phyloP scores from a whole-genome alignment of 2,329 filamentous ascomycete genomes.

The Talaromyces sp. region DNA sequence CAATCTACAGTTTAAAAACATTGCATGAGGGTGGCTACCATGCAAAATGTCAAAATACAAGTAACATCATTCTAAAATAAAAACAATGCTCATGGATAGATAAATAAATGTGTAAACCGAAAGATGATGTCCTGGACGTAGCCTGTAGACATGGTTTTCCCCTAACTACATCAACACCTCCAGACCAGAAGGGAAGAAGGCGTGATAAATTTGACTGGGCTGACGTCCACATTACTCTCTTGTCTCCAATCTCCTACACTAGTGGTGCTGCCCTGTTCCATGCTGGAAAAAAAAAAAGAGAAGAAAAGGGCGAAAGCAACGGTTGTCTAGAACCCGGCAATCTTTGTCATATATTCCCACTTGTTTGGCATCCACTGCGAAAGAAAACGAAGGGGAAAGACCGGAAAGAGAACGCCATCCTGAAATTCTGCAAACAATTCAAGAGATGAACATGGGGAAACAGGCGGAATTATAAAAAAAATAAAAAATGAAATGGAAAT shows the following conservation, averaged over 20 bases:
- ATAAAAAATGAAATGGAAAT: constrained; percentile 4
- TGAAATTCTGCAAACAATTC: constrained; percentile 35
- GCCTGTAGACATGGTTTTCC: background rate
- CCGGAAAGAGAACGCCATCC: constrained; percentile 43
- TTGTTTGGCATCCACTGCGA: constrained; percentile 6
- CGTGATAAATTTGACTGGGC: background rate
- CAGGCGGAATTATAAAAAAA: constrained; percentile 16
- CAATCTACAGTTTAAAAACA: background rate
- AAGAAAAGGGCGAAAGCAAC: background rate
- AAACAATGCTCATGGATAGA: background rate
- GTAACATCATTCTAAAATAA: background rate
- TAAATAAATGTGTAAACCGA: background rate
- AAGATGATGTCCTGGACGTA: background rate
- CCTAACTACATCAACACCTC: background rate
- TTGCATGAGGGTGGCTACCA: background rate
- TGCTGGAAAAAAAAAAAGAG: background rate
- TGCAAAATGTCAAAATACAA: background rate
- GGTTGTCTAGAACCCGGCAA: background rate
- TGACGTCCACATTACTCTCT: background rate
- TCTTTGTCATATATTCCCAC: background rate
- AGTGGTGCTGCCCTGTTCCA: background rate
- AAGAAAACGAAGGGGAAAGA: constrained; percentile 26
- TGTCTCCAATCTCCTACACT: background rate
- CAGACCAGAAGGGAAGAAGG: background rate
- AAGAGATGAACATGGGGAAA: constrained; percentile 13